A percentile compares a stretch with the other conserved stretches of the same genome.
These are phyloP conservation scores for Rosa lucieae DNA, from an alignment of 306 rosid species.

Conservation along the genomic window DNA sequence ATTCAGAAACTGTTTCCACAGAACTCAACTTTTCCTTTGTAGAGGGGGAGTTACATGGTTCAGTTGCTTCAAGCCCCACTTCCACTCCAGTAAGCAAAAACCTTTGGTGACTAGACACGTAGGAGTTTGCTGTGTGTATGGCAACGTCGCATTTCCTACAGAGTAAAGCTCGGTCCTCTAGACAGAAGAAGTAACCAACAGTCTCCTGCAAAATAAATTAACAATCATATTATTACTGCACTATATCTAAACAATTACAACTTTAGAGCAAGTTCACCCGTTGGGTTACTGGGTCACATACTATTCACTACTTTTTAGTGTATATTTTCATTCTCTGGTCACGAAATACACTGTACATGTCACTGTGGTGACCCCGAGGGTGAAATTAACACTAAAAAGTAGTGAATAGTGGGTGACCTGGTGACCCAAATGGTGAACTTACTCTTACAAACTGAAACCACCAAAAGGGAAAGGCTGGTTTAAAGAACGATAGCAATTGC, in stretches of 20 bases:
- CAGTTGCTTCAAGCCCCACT: conserved; percentile 34
- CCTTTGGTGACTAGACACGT: conserved; percentile 27
- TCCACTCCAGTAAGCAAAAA: conserved; percentile 34
- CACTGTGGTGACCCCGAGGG: too few relatives aligned
- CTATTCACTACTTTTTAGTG: too few relatives aligned
- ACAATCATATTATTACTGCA: neutral
- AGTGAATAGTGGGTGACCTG: too few relatives aligned
- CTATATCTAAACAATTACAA: neutral
- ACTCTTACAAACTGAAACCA: neutral
- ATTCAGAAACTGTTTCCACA: neutral
- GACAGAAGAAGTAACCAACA: conserved; percentile 66
- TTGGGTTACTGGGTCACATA: too few relatives aligned
- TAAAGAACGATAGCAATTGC: neutral
- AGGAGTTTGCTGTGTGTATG: conserved; percentile 34
- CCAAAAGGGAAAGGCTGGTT: neutral
- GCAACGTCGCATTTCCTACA: conserved; percentile 68
- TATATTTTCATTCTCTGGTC: too few relatives aligned
- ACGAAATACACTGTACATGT: too few relatives aligned
- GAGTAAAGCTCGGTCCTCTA: conserved; percentile 68
- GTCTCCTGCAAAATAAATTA: conserved; percentile 40
- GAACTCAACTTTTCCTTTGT: conserved; percentile 6
- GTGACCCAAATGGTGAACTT: too few relatives aligned
- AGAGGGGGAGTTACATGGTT: neutral
- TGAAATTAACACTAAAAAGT: too few relatives aligned
- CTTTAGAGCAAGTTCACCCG: too few relatives aligned